Conservation (phyloP, 2,329 filamentous ascomycete genomes). For the Monosporascus ibericus region DNA sequence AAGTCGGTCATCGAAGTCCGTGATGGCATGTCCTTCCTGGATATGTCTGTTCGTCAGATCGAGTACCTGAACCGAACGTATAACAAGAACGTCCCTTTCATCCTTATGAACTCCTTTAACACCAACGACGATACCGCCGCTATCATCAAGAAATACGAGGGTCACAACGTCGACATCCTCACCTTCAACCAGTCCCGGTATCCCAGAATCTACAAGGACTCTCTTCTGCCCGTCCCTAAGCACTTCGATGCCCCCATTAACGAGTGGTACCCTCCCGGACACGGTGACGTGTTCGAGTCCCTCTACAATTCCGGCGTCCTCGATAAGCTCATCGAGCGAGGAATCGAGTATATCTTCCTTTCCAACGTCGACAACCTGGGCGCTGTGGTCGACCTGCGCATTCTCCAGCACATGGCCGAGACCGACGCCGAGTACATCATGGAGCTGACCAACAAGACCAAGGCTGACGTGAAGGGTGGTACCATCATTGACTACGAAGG, state of each 20-base stretch:
- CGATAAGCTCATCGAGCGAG: constrained; percentile 89
- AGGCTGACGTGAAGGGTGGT: constrained; percentile 99
- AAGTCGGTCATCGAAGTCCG: constrained; percentile 99
- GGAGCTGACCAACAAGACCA: constrained; percentile 99
- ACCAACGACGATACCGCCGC: constrained; percentile 95
- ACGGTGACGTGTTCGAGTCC: constrained; percentile 99
- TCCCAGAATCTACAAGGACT: constrained; percentile 97
- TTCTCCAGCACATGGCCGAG: constrained; percentile 99
- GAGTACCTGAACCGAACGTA: constrained; percentile 99
- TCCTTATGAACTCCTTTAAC: constrained; percentile 99
- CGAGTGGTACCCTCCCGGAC: constrained; percentile 98
- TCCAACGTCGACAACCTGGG: constrained; percentile 99
- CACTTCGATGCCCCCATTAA: constrained; percentile 77
- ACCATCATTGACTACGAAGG: constrained; percentile 99
- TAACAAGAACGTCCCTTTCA: constrained; percentile 92
- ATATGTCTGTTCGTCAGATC: constrained; percentile 96
- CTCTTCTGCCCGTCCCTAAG: constrained; percentile 92
- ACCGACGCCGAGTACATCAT: constrained; percentile 97
- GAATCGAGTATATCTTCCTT: constrained; percentile 96
- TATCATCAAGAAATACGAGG: constrained; percentile 99
- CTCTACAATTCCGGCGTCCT: constrained; percentile 98
- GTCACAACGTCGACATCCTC: constrained; percentile 98
- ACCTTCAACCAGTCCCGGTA: constrained; percentile 99
- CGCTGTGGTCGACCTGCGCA: constrained; percentile 94
- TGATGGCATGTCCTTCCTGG: constrained; percentile 99